A percentile compares a stretch with the other conserved stretches of the same genome.
Evolutionary conservation across 805 yeast genomes (phyloP).

Genomic region (Candida succiphila): DNA sequence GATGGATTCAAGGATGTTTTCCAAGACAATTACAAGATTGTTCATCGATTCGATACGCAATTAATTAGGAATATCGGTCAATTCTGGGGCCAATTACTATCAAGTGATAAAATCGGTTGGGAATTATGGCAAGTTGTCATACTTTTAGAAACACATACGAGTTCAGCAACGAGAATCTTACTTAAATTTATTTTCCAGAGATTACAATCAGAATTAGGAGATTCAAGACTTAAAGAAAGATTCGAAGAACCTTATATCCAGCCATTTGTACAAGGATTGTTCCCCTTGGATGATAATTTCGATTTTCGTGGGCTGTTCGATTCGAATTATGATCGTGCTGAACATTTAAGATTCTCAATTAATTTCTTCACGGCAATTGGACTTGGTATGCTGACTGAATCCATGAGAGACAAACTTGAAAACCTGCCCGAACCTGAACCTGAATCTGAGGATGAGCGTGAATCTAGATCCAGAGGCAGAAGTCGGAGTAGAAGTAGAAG

Average conservation of each 20-base stretch:
- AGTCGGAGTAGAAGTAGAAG: slow-evolving; percentile 7
- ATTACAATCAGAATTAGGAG: slow-evolving; percentile 68
- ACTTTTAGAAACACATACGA: slow-evolving; percentile 63
- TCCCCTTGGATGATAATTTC: slow-evolving; percentile 53
- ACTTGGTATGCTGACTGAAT: slow-evolving; percentile 72
- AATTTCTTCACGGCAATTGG: slow-evolving; percentile 93
- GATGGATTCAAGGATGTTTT: slow-evolving; percentile 43
- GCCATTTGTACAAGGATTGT: slow-evolving; percentile 44
- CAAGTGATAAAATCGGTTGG: slow-evolving; percentile 62
- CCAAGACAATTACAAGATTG: slow-evolving; percentile 39
- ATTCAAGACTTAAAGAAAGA: slow-evolving; percentile 35
- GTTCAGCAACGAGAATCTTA: slow-evolving; percentile 73
- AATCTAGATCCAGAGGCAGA: slow-evolving; percentile 3
- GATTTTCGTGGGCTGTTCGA: too few relatives aligned
- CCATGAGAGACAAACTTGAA: slow-evolving; percentile 46
- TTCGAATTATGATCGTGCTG: too few relatives aligned
- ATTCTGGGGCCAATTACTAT: slow-evolving; percentile 78
- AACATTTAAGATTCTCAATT: slow-evolving; percentile 63
- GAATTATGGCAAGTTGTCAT: slow-evolving; percentile 42
- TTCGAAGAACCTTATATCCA: slow-evolving; percentile 42
- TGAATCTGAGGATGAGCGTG: slow-evolving; percentile 5
- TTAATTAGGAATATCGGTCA: slow-evolving; percentile 72
- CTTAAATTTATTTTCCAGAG: slow-evolving; percentile 75
- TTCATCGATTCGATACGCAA: slow-evolving; percentile 63
- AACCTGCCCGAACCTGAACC: slow-evolving; percentile 14